Conservation (phyloP, 140 eudicot genomes). For the Oenanthe javanica region DNA sequence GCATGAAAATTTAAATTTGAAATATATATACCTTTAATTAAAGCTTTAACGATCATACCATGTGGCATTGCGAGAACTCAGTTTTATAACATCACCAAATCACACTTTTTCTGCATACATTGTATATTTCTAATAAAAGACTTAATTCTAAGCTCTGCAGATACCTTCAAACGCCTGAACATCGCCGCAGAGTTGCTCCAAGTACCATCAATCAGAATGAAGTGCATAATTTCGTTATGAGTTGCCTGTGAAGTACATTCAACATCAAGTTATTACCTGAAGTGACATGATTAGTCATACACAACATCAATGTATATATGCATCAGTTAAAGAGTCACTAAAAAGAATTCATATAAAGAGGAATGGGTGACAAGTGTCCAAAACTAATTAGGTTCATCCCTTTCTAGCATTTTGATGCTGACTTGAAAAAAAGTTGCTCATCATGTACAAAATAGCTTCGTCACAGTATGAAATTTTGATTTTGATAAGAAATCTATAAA, state of each 20-base stretch:
- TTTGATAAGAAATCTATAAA: not conserved
- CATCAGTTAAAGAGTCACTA: not conserved
- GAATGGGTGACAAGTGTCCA: not conserved
- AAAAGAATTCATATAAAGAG: not conserved
- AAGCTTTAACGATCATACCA: not conserved
- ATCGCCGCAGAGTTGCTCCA: conserved; percentile 98
- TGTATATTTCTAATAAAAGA: not conserved
- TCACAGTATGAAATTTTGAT: not conserved
- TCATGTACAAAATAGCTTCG: not conserved
- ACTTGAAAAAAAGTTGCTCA: not conserved
- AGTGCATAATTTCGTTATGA: conserved; percentile 41
- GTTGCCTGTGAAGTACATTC: conserved; percentile 37
- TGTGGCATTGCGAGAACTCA: not conserved
- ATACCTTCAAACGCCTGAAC: conserved; percentile 88
- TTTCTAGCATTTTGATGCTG: not conserved
- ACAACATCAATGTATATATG: not conserved
- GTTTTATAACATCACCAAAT: not conserved
- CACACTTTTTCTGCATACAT: not conserved
- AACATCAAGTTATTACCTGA: conserved; percentile 16
- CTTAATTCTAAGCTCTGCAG: not conserved
- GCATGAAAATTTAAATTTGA: not conserved
- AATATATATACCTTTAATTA: not conserved
- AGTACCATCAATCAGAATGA: conserved; percentile 84
- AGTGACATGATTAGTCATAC: not conserved
- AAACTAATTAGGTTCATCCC: not conserved